Percentiles rank a stretch among this genome's conserved stretches.
Conservation (phyloP, 306 rosid genomes). For the Ceratonia siliqua region DNA sequence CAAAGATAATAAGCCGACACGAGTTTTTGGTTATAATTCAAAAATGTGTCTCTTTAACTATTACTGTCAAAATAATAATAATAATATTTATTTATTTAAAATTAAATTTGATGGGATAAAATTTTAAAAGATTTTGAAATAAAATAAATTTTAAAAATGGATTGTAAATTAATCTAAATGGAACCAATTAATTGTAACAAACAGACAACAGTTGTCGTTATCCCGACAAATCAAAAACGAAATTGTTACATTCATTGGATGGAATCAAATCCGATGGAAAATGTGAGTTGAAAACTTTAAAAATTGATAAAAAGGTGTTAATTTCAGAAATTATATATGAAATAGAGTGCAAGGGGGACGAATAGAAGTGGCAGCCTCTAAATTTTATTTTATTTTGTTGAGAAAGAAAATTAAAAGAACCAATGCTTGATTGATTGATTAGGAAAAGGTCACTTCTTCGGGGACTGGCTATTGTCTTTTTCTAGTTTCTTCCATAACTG, state of each 20-base stretch:
- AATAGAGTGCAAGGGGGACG: neutral
- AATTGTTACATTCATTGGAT: neutral
- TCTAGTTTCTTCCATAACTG: constrained; percentile 11
- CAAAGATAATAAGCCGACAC: too few relatives aligned
- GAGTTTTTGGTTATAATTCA: too few relatives aligned
- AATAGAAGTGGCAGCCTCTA: constrained; percentile 2
- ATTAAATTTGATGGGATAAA: too few relatives aligned
- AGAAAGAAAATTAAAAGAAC: neutral
- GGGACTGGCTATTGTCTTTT: constrained; percentile 1
- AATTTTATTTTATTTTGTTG: neutral
- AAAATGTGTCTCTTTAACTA: too few relatives aligned
- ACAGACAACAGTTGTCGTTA: neutral
- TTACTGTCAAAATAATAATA: too few relatives aligned
- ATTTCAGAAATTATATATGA: neutral
- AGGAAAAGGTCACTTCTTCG: neutral
- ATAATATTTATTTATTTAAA: too few relatives aligned
- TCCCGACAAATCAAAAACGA: neutral
- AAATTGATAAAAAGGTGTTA: neutral
- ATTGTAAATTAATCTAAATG: too few relatives aligned
- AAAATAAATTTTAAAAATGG: too few relatives aligned
- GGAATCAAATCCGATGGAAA: neutral
- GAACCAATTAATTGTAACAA: too few relatives aligned
- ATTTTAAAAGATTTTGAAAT: too few relatives aligned
- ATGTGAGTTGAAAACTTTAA: neutral
- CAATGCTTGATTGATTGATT: constrained; percentile 37